Evolutionary conservation across 352 stramenopile species (phyloP), one percentile per base, ranked within the genome.

Genomic region (Globisporangium sylvaticum): DNA sequence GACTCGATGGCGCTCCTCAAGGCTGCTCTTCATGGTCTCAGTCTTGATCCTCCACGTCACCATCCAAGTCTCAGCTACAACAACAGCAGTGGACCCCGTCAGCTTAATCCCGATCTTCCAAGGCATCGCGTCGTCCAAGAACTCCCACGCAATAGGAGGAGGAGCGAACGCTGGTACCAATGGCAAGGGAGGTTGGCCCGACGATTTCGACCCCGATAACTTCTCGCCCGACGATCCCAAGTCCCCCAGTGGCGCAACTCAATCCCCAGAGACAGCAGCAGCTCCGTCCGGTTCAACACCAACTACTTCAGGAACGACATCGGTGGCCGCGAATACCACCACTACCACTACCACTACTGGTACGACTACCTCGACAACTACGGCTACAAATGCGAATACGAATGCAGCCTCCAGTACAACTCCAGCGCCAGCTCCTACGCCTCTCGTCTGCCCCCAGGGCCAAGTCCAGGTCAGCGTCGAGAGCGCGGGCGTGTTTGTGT

Each of bases 401-500:
- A 42, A 20, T 24, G 18, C 37, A 27, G 31, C 24, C 5, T 8
- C 25, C 5, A 48, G 12, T 4, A 3, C 37, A 20, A 10, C 1
- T 15, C 4, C 52, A 54, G 20, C n/a, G 1, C 18, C n/a, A 46
- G 3, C 15, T 9, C 25, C 63, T n/a, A 32, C 63, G 18, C n/a
- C 55, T 15, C 37, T 27, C 10, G 18, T 42, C 10, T 31, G 24
- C 31, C 15, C n/a, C 22, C 50, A n/a, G 8, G 58, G 61, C 15
- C 15, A 22, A 8, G 52, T 37, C 22, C 18, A 44, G 27, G 42
- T 68, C 18, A 68, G 63, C 63, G 39, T 68, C 42, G 63, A 68
- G 56, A 58, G 57, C n/a, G 63, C 54, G 1, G 63, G 63, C 20
- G 37, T 68, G 6, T 68, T 68, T 68, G 63, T 9, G 63, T 63